Base-by-base conservation (phyloP, 1,284 basidiomycete species). In the Pseudomicrostroma phylloplanum region DNA sequence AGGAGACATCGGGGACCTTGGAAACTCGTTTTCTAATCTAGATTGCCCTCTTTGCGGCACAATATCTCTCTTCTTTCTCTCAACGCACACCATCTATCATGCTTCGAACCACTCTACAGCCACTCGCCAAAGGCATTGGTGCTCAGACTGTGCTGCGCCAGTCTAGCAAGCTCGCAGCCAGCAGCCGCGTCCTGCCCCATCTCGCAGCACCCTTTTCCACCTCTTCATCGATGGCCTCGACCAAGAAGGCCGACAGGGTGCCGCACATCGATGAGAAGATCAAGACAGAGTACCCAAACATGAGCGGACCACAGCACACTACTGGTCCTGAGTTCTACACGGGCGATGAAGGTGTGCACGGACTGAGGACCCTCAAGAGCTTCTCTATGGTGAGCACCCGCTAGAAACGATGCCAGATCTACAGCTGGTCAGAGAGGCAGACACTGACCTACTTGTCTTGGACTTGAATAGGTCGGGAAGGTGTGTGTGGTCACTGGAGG, bases 401-500 rank as follows among this genome's bases (percentile, higher is more conserved):
- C 9, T 3, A 9, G 9, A 36, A 9, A 9, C 3, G 30, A 36
- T 9, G 30, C 30, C 3, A 36, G 30, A 3, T 36, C 30, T 36
- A n/a, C 9, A 36, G 30, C 9, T 36, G 30, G 9, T 36, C 30
- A 36, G 30, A 36, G 30, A 3, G 43, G 21, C 43, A 48, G 43
- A 6, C 15, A 6, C 43, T 48, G 43, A 48, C 43, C 43, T 48
- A 48, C 43, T n/a, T 12, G n/a, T n/a, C 12, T 6, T 48, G 17
- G 43, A 4, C 15, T 6, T 13, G 3, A 3, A 21, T 15, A 56
- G 72, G 65, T 71, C 55, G 67, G 73, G 60, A 80, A 96, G 87
- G 91, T 93, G 56, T 92, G 89, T 81, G 83, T 94, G 69, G 87
- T 97, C 60, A 97, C 93, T n/a, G 93, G 93, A 59, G 94, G 88